Percentiles rank a stretch among this genome's conserved stretches.
Conservation (phyloP, 2,329 filamentous ascomycete genomes). For the Epichloe glyceriae region DNA sequence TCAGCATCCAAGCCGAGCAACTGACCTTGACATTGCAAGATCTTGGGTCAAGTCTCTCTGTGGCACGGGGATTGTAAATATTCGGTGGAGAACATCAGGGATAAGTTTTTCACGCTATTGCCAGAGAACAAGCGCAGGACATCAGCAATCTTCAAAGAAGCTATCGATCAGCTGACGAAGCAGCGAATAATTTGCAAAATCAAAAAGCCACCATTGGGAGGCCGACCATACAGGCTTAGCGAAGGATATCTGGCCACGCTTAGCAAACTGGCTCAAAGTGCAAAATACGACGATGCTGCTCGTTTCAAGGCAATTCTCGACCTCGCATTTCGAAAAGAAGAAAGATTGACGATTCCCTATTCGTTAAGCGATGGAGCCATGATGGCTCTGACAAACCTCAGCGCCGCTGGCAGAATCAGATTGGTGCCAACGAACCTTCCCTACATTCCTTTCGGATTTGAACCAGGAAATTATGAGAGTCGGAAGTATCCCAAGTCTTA, state of each 20-base stretch:
- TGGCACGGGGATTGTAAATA: conserved; percentile 37
- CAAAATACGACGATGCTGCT: conserved; percentile 45
- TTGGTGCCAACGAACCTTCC: conserved; percentile 43
- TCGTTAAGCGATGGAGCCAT: conserved; percentile 50
- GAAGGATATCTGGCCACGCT: conserved; percentile 44
- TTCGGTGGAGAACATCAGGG: conserved; percentile 32
- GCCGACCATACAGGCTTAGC: conserved; percentile 50
- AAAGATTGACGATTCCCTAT: conserved; percentile 36
- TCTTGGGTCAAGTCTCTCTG: conserved; percentile 50
- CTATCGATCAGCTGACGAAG: conserved; percentile 34
- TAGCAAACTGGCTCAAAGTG: conserved; percentile 38
- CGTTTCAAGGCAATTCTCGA: conserved; percentile 50
- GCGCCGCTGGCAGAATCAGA: conserved; percentile 42
- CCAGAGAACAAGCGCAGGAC: conserved; percentile 24
- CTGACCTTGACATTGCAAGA: conserved; percentile 31
- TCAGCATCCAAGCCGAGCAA: conserved; percentile 7
- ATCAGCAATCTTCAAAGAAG: conserved; percentile 32
- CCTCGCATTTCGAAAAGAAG: conserved; percentile 31
- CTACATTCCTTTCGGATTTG: conserved; percentile 55
- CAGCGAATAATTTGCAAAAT: conserved; percentile 45
- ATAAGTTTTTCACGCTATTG: conserved; percentile 38
- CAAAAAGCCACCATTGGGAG: conserved; percentile 43
- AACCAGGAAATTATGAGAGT: conserved; percentile 58
- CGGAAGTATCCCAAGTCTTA: conserved; percentile 53
- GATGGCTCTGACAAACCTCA: conserved; percentile 54